Conservation (phyloP, 345 rosid species). For the Diplotaxis tenuifolia region DNA sequence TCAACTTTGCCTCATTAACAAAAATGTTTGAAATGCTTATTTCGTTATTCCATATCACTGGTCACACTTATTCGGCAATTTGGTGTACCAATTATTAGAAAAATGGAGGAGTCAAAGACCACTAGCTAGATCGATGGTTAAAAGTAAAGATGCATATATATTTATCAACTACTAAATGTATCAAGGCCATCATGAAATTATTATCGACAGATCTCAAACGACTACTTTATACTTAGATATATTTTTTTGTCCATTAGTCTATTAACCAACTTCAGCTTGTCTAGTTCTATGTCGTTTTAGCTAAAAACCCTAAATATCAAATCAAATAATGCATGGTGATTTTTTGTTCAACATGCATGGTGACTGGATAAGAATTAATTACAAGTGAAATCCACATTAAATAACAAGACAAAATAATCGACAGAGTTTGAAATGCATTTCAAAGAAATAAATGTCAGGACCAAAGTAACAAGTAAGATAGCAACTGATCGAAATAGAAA, state of each 20-base stretch:
- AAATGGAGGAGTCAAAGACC: background rate
- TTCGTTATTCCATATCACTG: background rate
- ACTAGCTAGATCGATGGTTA: background rate
- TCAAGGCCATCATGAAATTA: background rate
- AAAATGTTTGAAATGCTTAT: conserved; percentile 2
- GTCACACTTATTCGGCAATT: background rate
- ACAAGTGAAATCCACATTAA: background rate
- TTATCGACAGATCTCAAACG: background rate
- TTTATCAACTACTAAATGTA: background rate
- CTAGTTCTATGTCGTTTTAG: background rate
- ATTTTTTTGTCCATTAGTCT: background rate
- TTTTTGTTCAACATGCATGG: background rate
- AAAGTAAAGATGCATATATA: background rate
- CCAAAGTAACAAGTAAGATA: conserved; percentile 2
- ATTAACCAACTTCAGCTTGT: background rate
- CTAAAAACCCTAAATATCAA: background rate
- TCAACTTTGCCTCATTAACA: background rate
- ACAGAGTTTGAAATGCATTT: background rate
- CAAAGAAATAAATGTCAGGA: background rate
- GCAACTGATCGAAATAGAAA: background rate
- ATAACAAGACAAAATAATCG: background rate
- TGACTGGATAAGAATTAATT: background rate
- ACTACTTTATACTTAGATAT: background rate
- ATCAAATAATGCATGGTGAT: background rate
- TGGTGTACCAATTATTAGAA: background rate